Conservation (phyloP, 495 filamentous ascomycete species). For the Neurospora sp. region DNA sequence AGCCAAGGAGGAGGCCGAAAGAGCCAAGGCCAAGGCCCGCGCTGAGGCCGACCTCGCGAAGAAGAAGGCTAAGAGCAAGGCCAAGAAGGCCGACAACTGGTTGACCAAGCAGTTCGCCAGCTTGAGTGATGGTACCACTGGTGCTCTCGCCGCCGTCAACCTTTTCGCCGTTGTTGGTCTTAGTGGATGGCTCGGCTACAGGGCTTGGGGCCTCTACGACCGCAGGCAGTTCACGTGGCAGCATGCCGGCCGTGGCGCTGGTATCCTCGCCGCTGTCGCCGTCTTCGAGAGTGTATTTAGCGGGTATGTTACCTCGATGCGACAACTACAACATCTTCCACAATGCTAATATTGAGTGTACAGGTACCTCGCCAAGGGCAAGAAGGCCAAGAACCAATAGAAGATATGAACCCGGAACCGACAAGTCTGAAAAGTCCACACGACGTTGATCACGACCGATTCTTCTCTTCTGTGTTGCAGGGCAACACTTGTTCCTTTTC, state of each 20-base stretch:
- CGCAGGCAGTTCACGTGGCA: conserved; percentile 62
- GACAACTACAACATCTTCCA: not conserved
- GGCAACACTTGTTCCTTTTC: not conserved
- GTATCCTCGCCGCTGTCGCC: conserved; percentile 30
- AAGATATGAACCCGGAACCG: not conserved
- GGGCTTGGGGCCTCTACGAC: conserved; percentile 42
- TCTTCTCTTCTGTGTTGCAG: conserved; percentile 1
- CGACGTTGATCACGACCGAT: not conserved
- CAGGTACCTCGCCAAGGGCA: conserved; percentile 30
- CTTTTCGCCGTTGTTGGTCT: conserved; percentile 32
- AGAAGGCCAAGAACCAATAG: conserved; percentile 30
- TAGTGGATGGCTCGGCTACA: conserved; percentile 36
- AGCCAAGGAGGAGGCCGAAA: conserved; percentile 18
- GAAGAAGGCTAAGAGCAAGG: conserved; percentile 36
- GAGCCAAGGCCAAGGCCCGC: conserved; percentile 27
- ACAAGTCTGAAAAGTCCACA: not conserved
- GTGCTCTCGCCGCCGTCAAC: conserved; percentile 29
- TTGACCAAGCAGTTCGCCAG: conserved; percentile 24
- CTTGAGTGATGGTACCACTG: conserved; percentile 22
- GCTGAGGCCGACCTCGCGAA: conserved; percentile 41
- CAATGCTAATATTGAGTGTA: not conserved
- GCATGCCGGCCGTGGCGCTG: conserved; percentile 54
- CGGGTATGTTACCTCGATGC: conserved; percentile 17
- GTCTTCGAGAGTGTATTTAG: conserved; percentile 32
- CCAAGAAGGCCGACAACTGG: conserved; percentile 30